Conservation (phyloP, 805 yeast species). For the Candida pini region DNA sequence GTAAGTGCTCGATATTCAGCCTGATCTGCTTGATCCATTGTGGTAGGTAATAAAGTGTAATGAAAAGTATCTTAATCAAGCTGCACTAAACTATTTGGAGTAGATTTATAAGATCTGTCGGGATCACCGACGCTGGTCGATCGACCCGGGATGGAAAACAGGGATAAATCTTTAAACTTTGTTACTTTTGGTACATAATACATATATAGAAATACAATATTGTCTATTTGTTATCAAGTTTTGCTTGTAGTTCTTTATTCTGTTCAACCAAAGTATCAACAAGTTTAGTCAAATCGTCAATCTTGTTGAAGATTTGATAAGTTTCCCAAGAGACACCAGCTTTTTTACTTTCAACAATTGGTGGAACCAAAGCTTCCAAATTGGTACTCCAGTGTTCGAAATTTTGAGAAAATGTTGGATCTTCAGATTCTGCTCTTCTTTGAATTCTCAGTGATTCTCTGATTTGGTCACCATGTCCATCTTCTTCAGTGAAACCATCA, state of each 20-base stretch:
- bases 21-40: too few species aligned
- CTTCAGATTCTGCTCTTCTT: slow-evolving; percentile 57
- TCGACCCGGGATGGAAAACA: too few species aligned
- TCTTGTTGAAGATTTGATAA: slow-evolving; percentile 46
- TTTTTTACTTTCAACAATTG: slow-evolving; percentile 48
- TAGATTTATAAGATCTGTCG: too few species aligned
- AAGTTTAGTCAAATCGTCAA: slow-evolving; percentile 39
- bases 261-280: slow-evolving; percentile 33
- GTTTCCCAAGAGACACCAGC: slow-evolving; percentile 62
- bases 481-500: slow-evolving; percentile 57
- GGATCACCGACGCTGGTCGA: too few species aligned
- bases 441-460: slow-evolving; percentile 43
- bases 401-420: slow-evolving; percentile 59
- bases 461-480: slow-evolving; percentile 24
- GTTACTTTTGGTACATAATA: too few species aligned
- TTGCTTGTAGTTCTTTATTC: slow-evolving; percentile 16
- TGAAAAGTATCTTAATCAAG: too few species aligned
- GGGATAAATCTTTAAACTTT: too few species aligned
- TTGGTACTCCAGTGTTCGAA: slow-evolving; percentile 43
- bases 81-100: too few species aligned
- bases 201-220: too few species aligned
- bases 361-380: slow-evolving; percentile 50
- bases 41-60: too few species aligned
- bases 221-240: slow-evolving; percentile 1
- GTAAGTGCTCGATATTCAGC: slow-evolving; percentile 28